A percentile compares a stretch with the other conserved stretches of the same genome.
Conservation (phyloP, 352 stramenopile species). For the Thraustochytrium sp. region DNA sequence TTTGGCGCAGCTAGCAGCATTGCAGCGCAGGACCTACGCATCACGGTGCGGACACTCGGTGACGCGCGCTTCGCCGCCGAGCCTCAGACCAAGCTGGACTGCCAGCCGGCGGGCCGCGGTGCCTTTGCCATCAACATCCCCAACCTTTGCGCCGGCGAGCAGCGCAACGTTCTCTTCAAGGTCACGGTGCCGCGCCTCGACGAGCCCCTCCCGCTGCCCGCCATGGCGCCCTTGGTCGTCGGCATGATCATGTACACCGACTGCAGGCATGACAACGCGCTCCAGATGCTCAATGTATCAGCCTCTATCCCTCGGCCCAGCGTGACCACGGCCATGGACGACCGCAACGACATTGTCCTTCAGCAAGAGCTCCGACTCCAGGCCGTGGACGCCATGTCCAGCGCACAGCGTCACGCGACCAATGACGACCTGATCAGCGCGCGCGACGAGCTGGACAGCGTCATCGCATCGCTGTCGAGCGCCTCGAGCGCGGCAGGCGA, state of each 20-base stretch:
- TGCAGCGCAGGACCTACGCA: slow-evolving; percentile 57
- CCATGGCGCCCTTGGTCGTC: not conserved
- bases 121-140: slow-evolving; percentile 39
- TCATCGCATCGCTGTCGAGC: too few species aligned
- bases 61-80: slow-evolving; percentile 19
- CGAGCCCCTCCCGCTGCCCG: not conserved
- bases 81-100: not conserved
- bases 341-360: too few species aligned
- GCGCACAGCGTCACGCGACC: too few species aligned
- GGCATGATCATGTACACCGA: not conserved
- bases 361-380: too few species aligned
- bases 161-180: slow-evolving; percentile 46
- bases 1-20: slow-evolving; percentile 61
- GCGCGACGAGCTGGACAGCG: too few species aligned
- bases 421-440: too few species aligned
- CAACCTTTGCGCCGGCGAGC: slow-evolving; percentile 49
- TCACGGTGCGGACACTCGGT: slow-evolving; percentile 52
- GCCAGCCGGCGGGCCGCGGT: not conserved
- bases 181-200: not conserved
- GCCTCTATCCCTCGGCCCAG: too few species aligned
- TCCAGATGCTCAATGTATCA: too few species aligned
- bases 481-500: too few species aligned
- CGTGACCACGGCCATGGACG: too few species aligned
- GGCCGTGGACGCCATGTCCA: too few species aligned
- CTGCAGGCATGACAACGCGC: not conserved